Base-by-base conservation (phyloP, 2,329 filamentous ascomycete genomes). In the Akanthomyces uredinophilus region DNA sequence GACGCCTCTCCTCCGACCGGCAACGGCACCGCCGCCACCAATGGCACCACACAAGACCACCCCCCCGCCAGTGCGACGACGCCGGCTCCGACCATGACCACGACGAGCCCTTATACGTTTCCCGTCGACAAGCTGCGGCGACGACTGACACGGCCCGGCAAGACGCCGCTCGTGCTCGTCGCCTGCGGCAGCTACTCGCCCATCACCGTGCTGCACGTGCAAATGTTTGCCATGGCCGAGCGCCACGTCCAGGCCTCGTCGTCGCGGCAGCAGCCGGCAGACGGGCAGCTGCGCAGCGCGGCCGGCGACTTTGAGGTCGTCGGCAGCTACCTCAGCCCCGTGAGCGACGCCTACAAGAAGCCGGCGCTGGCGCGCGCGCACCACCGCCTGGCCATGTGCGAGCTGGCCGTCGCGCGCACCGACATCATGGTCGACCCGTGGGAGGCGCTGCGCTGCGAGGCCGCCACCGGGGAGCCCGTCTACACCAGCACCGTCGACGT, bases 401-500 rank as follows among this genome's bases (percentile, higher is more conserved):
- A 89, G 69, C 79, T 93, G 35, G 91, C 91, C 13, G 87, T 91
- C 27, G 82, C 85, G 66, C 81, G 89, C 61, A 84, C 85, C 68
- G 92, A 88, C 86, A 80, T 94, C 64, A 90, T 91, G 85, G 89
- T 93, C 50, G 91, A 95, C 72, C 86, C 88, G 0, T 94, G 89
- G 87, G 92, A 96, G 79, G 88, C 90, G 43, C 44, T 65, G 39
- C 66, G 65, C 46, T 62, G 61, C 37, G 66, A 68, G 54, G 60
- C 56, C 4, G 32, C 43, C 13, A 57, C 60, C 11, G 62, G 89
- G 63, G 88, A 94, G 74, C 86, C 88, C 65, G 84, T 89, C 64
- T 96, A 96, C 72, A 87, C 91, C 62, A 91, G 91, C 16, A 96
- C 92, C 1, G 92, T 91, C 35, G 84, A 89, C 68, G 92, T 96